phyloP scores from a whole-genome alignment of 2,329 filamentous ascomycete species.

The Fusarium falciforme region DNA sequence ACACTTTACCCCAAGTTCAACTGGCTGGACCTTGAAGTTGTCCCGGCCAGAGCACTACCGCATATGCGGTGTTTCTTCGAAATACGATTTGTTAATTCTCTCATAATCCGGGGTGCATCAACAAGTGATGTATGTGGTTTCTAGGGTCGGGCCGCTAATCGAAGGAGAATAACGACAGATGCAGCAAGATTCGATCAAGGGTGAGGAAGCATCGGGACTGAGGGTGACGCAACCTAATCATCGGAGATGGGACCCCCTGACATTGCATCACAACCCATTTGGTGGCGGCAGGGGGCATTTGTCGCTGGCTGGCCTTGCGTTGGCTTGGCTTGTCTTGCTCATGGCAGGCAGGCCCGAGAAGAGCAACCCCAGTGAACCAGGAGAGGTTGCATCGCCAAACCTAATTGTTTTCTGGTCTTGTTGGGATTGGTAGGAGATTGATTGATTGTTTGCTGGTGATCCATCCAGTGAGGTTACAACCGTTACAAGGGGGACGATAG shows the following conservation, averaged over 20 bases:
- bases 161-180: constrained; percentile 6
- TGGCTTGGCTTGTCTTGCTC: background rate
- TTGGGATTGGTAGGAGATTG: constrained; percentile 15
- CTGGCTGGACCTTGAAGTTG: background rate
- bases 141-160: constrained; percentile 29
- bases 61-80: constrained; percentile 4
- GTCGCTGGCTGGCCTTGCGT: background rate
- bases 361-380: constrained; percentile 3
- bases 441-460: constrained; percentile 4
- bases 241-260: constrained; percentile 11
- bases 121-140: background rate
- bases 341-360: background rate
- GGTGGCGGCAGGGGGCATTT: constrained; percentile 30
- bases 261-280: constrained; percentile 1
- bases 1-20: constrained; percentile 14
- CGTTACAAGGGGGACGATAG: background rate
- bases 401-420: constrained; percentile 1
- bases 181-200: constrained; percentile 10
- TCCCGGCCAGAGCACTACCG: background rate
- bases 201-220: constrained; percentile 12
- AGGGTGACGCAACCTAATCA: constrained; percentile 22
- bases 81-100: constrained; percentile 15
- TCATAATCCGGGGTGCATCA: background rate
- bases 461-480: constrained; percentile 2
- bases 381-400: constrained; percentile 12